Percentiles rank a stretch among this genome's conserved stretches.
These are phyloP conservation scores for Claviceps sp. DNA, from an alignment of 2,329 filamentous ascomycete species.

Conservation along the genomic window DNA sequence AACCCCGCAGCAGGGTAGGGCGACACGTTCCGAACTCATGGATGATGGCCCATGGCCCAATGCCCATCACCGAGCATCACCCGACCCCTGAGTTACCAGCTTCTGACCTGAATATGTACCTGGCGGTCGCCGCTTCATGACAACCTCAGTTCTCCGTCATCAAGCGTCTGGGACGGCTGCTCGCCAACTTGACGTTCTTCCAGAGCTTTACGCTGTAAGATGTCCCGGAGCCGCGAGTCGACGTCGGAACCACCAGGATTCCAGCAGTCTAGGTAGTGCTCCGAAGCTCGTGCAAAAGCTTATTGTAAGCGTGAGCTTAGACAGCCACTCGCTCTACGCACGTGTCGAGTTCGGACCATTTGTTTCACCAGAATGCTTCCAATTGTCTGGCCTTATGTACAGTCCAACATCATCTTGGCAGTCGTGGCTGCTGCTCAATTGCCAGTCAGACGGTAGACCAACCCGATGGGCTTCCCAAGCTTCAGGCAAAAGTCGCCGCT, in stretches of 20 bases:
- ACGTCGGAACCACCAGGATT: conserved; percentile 4
- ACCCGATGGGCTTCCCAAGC: background rate
- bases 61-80: too few relatives aligned
- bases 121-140: background rate
- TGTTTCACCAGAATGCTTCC: background rate
- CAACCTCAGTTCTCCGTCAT: background rate
- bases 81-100: background rate
- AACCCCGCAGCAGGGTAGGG: background rate
- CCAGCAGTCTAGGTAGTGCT: background rate
- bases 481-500: conserved; percentile 34
- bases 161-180: background rate
- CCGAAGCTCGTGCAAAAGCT: background rate
- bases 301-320: background rate
- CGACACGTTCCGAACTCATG: background rate
- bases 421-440: background rate
- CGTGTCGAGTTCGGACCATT: background rate
- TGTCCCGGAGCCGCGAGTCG: conserved; percentile 4
- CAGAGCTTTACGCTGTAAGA: conserved; percentile 7
- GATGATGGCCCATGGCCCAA: too few relatives aligned
- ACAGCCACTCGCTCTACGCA: background rate
- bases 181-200: background rate
- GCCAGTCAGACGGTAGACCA: background rate
- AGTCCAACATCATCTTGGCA: background rate
- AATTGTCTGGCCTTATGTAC: background rate
- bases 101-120: background rate